Evolutionary conservation across 2,329 filamentous ascomycete species (phyloP).

Genomic region (Furcasterigmium sp.): DNA sequence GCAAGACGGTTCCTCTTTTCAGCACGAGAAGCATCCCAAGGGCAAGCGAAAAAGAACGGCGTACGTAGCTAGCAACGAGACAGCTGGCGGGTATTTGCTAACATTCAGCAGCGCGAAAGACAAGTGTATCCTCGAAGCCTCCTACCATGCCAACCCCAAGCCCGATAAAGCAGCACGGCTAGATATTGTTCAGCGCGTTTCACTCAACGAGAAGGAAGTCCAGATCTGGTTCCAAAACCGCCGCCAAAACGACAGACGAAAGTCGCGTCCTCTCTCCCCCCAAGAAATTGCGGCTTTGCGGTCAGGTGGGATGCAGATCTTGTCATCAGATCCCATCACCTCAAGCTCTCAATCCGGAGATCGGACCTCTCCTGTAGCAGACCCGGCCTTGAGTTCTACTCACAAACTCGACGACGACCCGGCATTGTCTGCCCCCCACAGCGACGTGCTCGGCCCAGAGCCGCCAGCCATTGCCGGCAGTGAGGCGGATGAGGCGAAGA

Average conservation of each 20-base stretch:
- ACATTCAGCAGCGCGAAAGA: conserved; percentile 65
- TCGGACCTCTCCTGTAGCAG: background rate
- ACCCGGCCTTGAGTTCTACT: background rate
- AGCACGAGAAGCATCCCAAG: conserved; percentile 45
- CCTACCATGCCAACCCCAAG: conserved; percentile 80
- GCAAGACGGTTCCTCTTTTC: background rate
- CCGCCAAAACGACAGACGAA: conserved; percentile 85
- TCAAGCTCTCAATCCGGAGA: conserved; percentile 14
- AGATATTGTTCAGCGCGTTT: conserved; percentile 78
- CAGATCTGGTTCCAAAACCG: conserved; percentile 99
- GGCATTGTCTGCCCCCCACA: no score
- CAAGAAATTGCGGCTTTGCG: conserved; percentile 66
- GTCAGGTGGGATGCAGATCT: conserved; percentile 47
- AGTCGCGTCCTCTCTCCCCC: conserved; percentile 75
- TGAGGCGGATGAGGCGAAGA: no score
- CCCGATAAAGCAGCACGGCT: conserved; percentile 86
- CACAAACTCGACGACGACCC: no score
- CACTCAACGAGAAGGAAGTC: conserved; percentile 90
- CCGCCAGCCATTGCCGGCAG: no score
- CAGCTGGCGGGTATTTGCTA: conserved; percentile 15
- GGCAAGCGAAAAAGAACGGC: conserved; percentile 59
- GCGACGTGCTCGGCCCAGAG: no score
- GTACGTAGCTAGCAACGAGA: no score
- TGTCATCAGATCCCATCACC: conserved; percentile 39
- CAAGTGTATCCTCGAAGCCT: conserved; percentile 80